A percentile compares a stretch with the other conserved stretches of the same genome.
These are phyloP conservation scores for Collariella sp. DNA, from an alignment of 495 filamentous ascomycete genomes.

Conservation along the genomic window DNA sequence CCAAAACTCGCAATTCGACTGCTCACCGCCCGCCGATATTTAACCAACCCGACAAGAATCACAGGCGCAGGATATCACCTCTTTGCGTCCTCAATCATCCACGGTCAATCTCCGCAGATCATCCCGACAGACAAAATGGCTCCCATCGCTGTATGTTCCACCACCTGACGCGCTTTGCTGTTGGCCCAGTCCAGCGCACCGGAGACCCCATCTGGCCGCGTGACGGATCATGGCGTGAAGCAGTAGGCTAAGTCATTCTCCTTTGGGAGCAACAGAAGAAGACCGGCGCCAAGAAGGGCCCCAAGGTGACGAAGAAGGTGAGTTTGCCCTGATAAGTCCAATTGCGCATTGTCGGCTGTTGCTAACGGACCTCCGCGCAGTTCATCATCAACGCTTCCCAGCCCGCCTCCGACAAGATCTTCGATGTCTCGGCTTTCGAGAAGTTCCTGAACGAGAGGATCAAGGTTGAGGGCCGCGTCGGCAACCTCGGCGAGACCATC, in stretches of 20 bases:
- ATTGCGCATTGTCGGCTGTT: background rate
- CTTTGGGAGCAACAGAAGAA: constrained; percentile 51
- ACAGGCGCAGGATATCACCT: constrained; percentile 50
- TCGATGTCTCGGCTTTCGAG: constrained; percentile 96
- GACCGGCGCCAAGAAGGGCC: constrained; percentile 47
- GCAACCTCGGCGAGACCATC: constrained; percentile 93
- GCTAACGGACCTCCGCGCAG: constrained; percentile 38
- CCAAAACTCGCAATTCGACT: background rate
- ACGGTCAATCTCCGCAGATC: constrained; percentile 8
- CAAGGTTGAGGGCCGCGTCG: constrained; percentile 97
- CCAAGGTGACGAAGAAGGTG: constrained; percentile 59
- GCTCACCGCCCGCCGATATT: constrained; percentile 11
- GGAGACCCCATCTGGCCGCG: constrained; percentile 5
- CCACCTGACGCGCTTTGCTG: constrained; percentile 79
- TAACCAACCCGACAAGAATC: constrained; percentile 11
- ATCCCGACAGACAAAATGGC: constrained; percentile 43
- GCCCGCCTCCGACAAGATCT: constrained; percentile 98
- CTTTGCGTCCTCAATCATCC: constrained; percentile 52
- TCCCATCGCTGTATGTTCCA: constrained; percentile 61
- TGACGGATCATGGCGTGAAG: constrained; percentile 52
- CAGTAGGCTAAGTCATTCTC: constrained; percentile 85
- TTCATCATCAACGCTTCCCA: constrained; percentile 98
- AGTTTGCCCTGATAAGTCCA: constrained; percentile 3
- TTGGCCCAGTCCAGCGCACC: constrained; percentile 44
- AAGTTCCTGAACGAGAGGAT: constrained; percentile 99